These are phyloP conservation scores for Heteromeles arbutifolia DNA, from an alignment of 306 rosid genomes.

Conservation along the genomic window DNA sequence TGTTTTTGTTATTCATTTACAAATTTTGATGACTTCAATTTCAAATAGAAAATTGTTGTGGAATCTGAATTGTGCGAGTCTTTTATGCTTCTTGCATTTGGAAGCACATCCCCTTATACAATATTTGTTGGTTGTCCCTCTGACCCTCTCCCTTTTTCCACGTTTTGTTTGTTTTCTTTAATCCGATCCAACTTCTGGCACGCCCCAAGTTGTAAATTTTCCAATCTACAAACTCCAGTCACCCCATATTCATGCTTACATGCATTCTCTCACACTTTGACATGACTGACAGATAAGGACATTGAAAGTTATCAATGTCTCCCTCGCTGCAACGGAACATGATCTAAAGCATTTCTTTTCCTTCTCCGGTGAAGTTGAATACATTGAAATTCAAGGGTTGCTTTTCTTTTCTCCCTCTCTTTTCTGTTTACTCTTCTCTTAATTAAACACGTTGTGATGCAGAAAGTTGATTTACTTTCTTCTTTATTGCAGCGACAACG, in stretches of 20 bases:
- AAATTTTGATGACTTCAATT: not conserved
- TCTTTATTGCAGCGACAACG: constrained; percentile 30
- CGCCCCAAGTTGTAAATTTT: too few relatives aligned
- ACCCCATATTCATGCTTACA: not conserved
- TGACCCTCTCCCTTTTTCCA: not conserved
- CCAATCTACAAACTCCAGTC: too few relatives aligned
- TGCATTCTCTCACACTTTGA: not conserved
- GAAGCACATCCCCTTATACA: too few relatives aligned
- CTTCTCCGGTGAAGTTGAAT: constrained; percentile 49
- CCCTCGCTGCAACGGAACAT: constrained; percentile 38
- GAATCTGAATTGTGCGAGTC: too few relatives aligned
- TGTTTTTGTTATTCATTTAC: not conserved
- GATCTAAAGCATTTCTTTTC: constrained; percentile 56
- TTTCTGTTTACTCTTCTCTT: not conserved
- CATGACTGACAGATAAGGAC: constrained; percentile 36
- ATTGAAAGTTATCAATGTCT: constrained; percentile 47
- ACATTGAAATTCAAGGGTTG: constrained; percentile 43
- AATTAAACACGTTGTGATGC: not conserved
- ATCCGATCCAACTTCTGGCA: not conserved
- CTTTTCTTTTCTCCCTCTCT: not conserved
- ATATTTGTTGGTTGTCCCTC: too few relatives aligned
- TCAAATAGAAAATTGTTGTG: too few relatives aligned
- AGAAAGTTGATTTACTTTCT: not conserved
- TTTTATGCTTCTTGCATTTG: too few relatives aligned
- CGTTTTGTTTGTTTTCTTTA: too few relatives aligned